phyloP scores from a whole-genome alignment of 2,329 filamentous ascomycete species.

The Verticillium zaregamsianum region DNA sequence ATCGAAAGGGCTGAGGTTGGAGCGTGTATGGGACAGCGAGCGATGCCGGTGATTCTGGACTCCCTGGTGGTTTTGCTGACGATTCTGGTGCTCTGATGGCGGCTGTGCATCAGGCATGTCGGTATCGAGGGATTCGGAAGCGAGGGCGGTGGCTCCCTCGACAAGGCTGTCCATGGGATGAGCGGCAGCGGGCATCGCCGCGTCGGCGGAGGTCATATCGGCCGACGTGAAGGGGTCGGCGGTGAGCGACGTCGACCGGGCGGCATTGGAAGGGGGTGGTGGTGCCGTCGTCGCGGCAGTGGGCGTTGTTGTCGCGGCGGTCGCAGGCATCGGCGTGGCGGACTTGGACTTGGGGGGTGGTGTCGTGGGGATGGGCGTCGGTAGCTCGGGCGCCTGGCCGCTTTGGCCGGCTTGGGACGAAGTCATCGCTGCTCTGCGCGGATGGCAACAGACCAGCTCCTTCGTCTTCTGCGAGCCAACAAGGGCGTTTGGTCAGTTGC shows the following conservation, averaged over 20 bases:
- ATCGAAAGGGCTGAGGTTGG: slow-evolving; percentile 23
- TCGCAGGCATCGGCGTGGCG: not conserved
- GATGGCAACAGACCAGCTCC: slow-evolving; percentile 42
- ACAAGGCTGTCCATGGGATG: slow-evolving; percentile 7
- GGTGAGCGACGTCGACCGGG: slow-evolving; percentile 9
- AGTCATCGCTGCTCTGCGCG: slow-evolving; percentile 52
- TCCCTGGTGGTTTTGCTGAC: slow-evolving; percentile 11
- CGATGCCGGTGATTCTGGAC: slow-evolving; percentile 11
- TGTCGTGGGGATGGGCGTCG: slow-evolving; percentile 16
- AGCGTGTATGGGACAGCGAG: slow-evolving; percentile 9
- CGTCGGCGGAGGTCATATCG: slow-evolving; percentile 3
- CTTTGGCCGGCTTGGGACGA: slow-evolving; percentile 46
- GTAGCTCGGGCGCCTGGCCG: slow-evolving; percentile 18
- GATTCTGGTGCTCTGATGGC: slow-evolving; percentile 12
- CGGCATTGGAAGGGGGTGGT: slow-evolving; percentile 13
- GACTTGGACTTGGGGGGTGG: slow-evolving; percentile 11
- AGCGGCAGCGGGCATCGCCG: not conserved
- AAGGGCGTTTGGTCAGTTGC: slow-evolving; percentile 12
- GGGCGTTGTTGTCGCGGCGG: slow-evolving; percentile 6
- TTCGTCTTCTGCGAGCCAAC: slow-evolving; percentile 37
- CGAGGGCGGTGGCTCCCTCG: slow-evolving; percentile 10
- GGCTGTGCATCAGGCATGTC: slow-evolving; percentile 3
- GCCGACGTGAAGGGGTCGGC: not conserved
- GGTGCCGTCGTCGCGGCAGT: not conserved
- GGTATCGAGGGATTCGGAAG: slow-evolving; percentile 15